Evolutionary conservation across 108 stramenopile species (phyloP).

Genomic region (Schizochytrium sp.): DNA sequence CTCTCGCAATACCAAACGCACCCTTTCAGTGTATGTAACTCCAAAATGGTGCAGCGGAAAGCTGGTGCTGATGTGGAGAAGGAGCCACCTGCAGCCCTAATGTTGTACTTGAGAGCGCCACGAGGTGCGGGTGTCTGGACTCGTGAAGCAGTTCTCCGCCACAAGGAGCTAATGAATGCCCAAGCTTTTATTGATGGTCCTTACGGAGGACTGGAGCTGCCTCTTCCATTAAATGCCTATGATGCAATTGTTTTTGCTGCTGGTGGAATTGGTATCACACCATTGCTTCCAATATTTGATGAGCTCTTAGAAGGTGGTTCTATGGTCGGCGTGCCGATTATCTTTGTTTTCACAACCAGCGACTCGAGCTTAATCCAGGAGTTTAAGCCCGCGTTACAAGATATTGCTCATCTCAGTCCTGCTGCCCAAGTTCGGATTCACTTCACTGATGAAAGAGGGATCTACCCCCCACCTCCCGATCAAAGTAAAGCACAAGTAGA

Average conservation of each 20-base stretch:
- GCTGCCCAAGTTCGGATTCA: neutral
- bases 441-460: neutral
- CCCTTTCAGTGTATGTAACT: conserved; percentile 42
- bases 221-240: neutral
- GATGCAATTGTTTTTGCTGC: conserved; percentile 33
- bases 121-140: conserved; percentile 4
- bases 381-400: neutral
- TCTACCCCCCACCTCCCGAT: neutral
- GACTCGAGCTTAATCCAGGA: neutral
- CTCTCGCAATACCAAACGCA: conserved; percentile 38
- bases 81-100: neutral
- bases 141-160: neutral
- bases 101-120: neutral
- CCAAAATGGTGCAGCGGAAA: neutral
- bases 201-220: conserved; percentile 34
- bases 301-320: neutral
- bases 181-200: conserved; percentile 1
- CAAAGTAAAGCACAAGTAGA: neutral
- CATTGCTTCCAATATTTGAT: conserved; percentile 55
- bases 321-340: neutral
- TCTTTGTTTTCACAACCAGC: neutral
- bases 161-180: neutral
- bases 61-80: neutral
- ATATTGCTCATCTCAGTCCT: neutral
- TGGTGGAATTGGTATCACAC: conserved; percentile 45